These are phyloP conservation scores for Neofusicoccum sp. DNA, from an alignment of 2,329 filamentous ascomycete species.

Conservation along the genomic window DNA sequence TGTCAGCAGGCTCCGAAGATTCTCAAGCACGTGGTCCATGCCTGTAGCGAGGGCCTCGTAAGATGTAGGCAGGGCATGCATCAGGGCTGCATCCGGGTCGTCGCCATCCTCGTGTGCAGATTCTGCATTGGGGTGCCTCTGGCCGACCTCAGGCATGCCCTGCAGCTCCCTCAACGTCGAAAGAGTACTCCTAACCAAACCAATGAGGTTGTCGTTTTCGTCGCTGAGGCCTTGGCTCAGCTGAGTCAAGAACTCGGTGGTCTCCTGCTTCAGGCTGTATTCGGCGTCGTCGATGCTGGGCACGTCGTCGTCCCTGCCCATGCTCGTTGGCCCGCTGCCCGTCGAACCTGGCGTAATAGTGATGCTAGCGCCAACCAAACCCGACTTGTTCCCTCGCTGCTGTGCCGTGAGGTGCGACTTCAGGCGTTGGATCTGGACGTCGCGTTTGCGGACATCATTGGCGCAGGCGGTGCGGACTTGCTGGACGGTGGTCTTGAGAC, in stretches of 20 bases:
- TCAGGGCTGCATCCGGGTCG: conserved; percentile 31
- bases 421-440: conserved; percentile 81
- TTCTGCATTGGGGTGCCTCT: conserved; percentile 26
- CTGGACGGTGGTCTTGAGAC: conserved; percentile 73
- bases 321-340: conserved; percentile 26
- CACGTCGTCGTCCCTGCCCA: conserved; percentile 55
- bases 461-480: conserved; percentile 85
- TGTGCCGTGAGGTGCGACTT: conserved; percentile 80
- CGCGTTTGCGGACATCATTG: conserved; percentile 86
- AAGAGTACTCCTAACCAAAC: conserved; percentile 69
- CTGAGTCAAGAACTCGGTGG: conserved; percentile 84
- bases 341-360: conserved; percentile 42
- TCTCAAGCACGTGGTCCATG: conserved; percentile 74
- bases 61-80: conserved; percentile 53
- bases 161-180: conserved; percentile 66
- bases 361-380: conserved; percentile 48
- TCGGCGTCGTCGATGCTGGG: conserved; percentile 53
- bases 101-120: conserved; percentile 33
- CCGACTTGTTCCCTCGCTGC: conserved; percentile 49
- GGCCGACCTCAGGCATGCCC: conserved; percentile 46
- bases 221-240: conserved; percentile 80
- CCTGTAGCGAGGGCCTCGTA: conserved; percentile 70
- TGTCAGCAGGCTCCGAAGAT: conserved; percentile 79
- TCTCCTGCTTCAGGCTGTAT: conserved; percentile 78
- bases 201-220: conserved; percentile 82